Evolutionary conservation across 2,329 filamentous ascomycete genomes (phyloP).

Genomic region (Claviceps pazoutovae): DNA sequence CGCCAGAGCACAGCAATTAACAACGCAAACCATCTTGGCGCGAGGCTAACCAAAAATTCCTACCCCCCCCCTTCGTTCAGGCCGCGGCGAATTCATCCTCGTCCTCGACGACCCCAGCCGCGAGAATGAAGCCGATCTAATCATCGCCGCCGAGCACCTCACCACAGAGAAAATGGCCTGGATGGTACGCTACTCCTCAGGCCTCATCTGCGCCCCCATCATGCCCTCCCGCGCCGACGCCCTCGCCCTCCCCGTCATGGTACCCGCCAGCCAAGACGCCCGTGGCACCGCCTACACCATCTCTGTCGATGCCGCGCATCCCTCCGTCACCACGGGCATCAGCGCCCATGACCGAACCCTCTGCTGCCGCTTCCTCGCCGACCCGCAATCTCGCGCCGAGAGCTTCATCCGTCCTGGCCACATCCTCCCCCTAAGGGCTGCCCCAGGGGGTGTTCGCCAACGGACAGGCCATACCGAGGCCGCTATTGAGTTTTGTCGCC

Average conservation of each 20-base stretch:
- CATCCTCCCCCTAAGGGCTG: conserved; percentile 70
- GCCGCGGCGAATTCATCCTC: conserved; percentile 80
- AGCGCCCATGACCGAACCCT: conserved; percentile 75
- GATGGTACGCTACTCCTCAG: conserved; percentile 82
- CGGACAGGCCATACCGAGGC: conserved; percentile 86
- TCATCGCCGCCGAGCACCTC: conserved; percentile 76
- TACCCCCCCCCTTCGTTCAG: conserved; percentile 23
- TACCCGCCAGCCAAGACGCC: conserved; percentile 57
- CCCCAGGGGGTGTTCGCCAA: conserved; percentile 65
- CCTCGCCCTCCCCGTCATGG: conserved; percentile 83
- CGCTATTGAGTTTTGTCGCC: conserved; percentile 72
- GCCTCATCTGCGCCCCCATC: conserved; percentile 82
- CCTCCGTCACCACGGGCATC: conserved; percentile 75
- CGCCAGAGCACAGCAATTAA: no score
- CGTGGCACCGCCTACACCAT: conserved; percentile 90
- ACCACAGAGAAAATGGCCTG: conserved; percentile 90
- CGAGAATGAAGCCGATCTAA: conserved; percentile 97
- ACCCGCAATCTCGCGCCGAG: conserved; percentile 38
- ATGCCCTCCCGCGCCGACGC: conserved; percentile 50
- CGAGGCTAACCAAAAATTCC: not conserved
- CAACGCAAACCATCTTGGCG: not conserved
- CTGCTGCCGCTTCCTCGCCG: conserved; percentile 66
- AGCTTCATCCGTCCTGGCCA: conserved; percentile 77
- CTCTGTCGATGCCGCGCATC: conserved; percentile 65
- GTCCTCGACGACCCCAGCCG: conserved; percentile 85